Conservation (phyloP, 176 grass and related monocot species). For the Echinochloa phyllopogon region DNA sequence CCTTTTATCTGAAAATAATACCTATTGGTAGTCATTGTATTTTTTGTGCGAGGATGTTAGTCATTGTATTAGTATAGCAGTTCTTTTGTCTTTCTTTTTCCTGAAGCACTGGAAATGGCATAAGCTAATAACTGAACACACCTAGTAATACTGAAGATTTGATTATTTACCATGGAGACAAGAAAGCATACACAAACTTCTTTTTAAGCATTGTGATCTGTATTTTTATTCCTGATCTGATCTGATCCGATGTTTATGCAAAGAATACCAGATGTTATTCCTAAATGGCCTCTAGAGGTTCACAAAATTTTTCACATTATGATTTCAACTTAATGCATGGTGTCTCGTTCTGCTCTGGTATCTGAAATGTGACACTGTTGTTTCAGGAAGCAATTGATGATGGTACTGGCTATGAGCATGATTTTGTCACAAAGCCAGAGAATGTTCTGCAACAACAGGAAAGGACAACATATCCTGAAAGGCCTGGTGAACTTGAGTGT, state of each 20-base stretch:
- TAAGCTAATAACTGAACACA: background rate
- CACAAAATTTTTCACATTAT: background rate
- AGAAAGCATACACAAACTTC: background rate
- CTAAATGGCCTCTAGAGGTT: background rate
- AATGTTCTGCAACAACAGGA: conserved; percentile 36
- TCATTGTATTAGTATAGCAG: background rate
- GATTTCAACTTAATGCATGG: conserved; percentile 5
- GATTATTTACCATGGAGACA: background rate
- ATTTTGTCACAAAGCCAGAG: conserved; percentile 9
- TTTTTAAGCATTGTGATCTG: background rate
- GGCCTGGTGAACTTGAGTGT: conserved; percentile 53
- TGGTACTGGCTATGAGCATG: conserved; percentile 15
- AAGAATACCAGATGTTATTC: conserved; percentile 1
- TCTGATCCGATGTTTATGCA: conserved; percentile 8
- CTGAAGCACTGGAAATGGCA: background rate
- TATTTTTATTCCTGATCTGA: background rate
- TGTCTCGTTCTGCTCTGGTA: conserved; percentile 20
- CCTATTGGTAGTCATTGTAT: background rate
- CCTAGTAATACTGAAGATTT: background rate
- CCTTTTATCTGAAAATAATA: background rate
- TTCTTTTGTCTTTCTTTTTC: background rate
- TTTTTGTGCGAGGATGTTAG: too few relatives aligned
- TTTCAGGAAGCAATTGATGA: conserved; percentile 44
- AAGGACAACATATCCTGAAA: conserved; percentile 48
- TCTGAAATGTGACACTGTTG: conserved; percentile 19